Evolutionary conservation across 176 grass and related monocot species (phyloP).

Genomic region (Coix lacrymajobi): DNA sequence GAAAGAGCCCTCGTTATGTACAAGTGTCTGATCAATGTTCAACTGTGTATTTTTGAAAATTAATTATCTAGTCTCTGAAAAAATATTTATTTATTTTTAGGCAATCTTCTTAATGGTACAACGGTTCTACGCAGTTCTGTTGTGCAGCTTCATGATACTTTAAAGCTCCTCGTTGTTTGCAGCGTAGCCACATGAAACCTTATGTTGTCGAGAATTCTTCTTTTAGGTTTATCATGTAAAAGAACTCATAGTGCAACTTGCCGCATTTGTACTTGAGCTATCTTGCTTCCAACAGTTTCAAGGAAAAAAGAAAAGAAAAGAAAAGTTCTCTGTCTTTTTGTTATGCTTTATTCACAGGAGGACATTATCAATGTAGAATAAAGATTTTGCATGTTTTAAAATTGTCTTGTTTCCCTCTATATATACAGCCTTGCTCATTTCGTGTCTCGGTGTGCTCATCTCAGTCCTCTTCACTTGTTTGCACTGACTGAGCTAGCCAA

Average conservation of each 20-base stretch:
- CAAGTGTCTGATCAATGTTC: not conserved
- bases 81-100: not conserved
- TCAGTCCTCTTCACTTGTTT: conserved; percentile 6
- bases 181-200: conserved; percentile 18
- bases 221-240: conserved; percentile 10
- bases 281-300: conserved; percentile 21
- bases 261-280: conserved; percentile 27
- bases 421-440: conserved; percentile 27
- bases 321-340: conserved; percentile 34
- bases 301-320: conserved; percentile 18
- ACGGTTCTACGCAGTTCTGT: not conserved
- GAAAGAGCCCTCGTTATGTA: not conserved
- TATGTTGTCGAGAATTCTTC: not conserved
- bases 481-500: conserved; percentile 22
- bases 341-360: conserved; percentile 48
- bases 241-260: conserved; percentile 36
- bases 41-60: not conserved
- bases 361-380: conserved; percentile 54
- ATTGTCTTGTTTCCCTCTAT: conserved; percentile 37
- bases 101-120: conserved; percentile 8
- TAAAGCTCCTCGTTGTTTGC: conserved; percentile 20
- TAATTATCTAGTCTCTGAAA: conserved; percentile 7
- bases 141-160: conserved; percentile 28
- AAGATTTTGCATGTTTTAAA: conserved; percentile 44
- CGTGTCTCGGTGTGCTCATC: conserved; percentile 31